Evolutionary conservation across 2,329 filamentous ascomycete species (phyloP).

Genomic region (Parastagonospora nodorum): DNA sequence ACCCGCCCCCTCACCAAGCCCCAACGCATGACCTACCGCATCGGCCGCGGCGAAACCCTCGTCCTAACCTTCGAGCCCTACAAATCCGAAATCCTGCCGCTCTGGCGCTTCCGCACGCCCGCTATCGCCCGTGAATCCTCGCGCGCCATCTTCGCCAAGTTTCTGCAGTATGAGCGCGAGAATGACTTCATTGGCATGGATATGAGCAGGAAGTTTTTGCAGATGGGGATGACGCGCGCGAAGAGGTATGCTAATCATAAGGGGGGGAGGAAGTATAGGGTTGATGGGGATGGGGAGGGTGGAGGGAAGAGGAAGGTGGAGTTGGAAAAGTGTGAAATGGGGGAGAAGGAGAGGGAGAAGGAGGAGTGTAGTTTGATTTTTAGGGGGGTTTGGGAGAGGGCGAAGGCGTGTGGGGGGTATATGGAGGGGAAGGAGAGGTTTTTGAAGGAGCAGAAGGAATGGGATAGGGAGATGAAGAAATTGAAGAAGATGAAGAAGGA

Average conservation of each 20-base stretch:
- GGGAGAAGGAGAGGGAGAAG: conserved; percentile 58
- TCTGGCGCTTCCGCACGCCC: conserved; percentile 64
- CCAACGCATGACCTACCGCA: conserved; percentile 59
- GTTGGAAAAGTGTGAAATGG: conserved; percentile 50
- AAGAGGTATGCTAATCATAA: conserved; percentile 63
- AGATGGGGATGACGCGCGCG: conserved; percentile 69
- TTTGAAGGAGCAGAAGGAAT: conserved; percentile 53
- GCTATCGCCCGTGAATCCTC: conserved; percentile 59
- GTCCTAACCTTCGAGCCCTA: conserved; percentile 69
- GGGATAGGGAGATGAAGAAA: conserved; percentile 41
- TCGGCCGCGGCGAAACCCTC: conserved; percentile 64
- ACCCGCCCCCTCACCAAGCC: conserved; percentile 26
- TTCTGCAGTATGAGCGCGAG: conserved; percentile 56
- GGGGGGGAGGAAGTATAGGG: conserved; percentile 61
- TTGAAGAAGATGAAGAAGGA: conserved; percentile 2
- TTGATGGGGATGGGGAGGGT: conserved; percentile 61
- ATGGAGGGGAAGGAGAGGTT: conserved; percentile 52
- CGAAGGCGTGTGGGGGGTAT: conserved; percentile 55
- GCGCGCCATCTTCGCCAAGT: conserved; percentile 54
- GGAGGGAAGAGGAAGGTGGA: conserved; percentile 46
- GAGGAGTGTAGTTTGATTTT: conserved; percentile 57
- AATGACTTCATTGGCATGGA: conserved; percentile 68
- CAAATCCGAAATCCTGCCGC: conserved; percentile 63
- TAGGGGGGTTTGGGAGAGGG: conserved; percentile 54
- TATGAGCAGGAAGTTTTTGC: conserved; percentile 67